phyloP scores from a whole-genome alignment of 805 yeast species.

The Yarrowia keelungensis region DNA sequence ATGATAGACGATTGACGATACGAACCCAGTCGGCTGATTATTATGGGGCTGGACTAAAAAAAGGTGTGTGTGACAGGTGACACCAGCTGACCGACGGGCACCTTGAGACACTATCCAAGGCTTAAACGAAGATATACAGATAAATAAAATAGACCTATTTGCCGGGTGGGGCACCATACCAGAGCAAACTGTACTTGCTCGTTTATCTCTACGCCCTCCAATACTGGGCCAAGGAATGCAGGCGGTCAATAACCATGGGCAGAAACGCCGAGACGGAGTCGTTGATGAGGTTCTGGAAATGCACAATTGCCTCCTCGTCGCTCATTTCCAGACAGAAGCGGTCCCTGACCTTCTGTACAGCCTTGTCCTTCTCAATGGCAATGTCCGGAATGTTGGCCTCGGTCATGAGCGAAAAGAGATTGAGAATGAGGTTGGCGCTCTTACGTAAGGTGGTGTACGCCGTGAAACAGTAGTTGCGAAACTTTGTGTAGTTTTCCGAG shows the following conservation, averaged over 20 bases:
- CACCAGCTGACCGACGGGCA: not conserved
- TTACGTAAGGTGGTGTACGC: conserved; percentile 89
- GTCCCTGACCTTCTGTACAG: conserved; percentile 90
- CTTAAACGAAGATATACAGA: not conserved
- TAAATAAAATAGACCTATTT: not conserved
- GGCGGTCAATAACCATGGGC: conserved; percentile 93
- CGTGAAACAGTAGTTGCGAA: conserved; percentile 92
- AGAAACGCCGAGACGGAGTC: conserved; percentile 92
- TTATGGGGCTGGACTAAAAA: not conserved
- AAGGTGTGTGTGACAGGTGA: too few species aligned
- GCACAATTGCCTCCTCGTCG: conserved; percentile 94
- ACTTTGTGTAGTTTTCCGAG: conserved; percentile 83
- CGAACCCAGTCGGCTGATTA: not conserved
- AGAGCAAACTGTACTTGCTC: not conserved
- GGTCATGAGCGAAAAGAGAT: conserved; percentile 91
- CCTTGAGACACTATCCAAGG: too few species aligned
- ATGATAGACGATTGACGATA: not conserved
- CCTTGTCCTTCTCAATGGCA: conserved; percentile 80
- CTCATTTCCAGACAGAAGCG: conserved; percentile 91
- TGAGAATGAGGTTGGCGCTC: conserved; percentile 86
- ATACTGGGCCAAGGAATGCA: conserved; percentile 95
- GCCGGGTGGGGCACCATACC: too few species aligned
- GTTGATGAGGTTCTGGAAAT: conserved; percentile 91
- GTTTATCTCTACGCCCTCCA: conserved; percentile 75
- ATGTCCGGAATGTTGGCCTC: conserved; percentile 93